phyloP scores from a whole-genome alignment of 129 eudicot species.

The Cynara cardunculus region DNA sequence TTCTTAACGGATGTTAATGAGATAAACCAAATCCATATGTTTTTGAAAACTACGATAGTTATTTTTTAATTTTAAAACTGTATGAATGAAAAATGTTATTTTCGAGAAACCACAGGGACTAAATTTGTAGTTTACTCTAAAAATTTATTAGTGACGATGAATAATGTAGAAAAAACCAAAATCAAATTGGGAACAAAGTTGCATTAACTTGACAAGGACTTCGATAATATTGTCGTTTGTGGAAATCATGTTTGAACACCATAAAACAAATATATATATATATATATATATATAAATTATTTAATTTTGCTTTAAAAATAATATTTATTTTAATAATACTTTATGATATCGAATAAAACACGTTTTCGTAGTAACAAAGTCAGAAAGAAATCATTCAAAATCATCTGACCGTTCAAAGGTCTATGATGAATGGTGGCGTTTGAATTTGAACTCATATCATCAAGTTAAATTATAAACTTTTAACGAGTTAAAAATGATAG shows the following conservation, averaged over 20 bases:
- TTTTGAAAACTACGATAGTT: too few relatives aligned
- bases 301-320: background rate
- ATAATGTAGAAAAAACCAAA: background rate
- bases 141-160: background rate
- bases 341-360: constrained; percentile 14
- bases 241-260: constrained; percentile 12
- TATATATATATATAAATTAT: background rate
- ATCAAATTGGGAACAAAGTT: background rate
- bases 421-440: background rate
- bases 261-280: constrained; percentile 20
- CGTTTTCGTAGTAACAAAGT: constrained; percentile 16
- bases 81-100: too few relatives aligned
- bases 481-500: background rate
- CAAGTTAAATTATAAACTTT: background rate
- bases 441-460: background rate
- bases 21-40: too few relatives aligned
- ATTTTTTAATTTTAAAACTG: too few relatives aligned
- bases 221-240: constrained; percentile 26
- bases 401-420: background rate
- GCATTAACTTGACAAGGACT: constrained; percentile 15
- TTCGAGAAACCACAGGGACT: too few relatives aligned
- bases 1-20: too few relatives aligned
- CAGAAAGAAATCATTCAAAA: background rate
- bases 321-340: background rate
- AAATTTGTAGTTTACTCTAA: background rate